These are phyloP conservation scores for Helicocarpus griseus DNA, from an alignment of 2,329 filamentous ascomycete genomes.

Conservation along the genomic window DNA sequence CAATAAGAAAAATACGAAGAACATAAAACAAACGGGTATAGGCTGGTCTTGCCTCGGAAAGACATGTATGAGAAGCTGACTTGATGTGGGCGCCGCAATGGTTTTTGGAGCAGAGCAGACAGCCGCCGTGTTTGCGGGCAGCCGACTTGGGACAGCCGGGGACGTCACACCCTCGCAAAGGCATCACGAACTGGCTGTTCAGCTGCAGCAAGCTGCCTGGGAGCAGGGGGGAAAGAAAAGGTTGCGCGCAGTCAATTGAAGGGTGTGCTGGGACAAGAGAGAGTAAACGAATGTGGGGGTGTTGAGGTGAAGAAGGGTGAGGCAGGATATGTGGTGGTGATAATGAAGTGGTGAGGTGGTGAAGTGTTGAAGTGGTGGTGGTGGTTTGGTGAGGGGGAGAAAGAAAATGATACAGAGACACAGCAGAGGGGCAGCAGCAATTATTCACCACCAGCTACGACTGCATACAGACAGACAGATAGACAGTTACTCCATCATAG, in stretches of 20 bases:
- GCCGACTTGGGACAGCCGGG: conserved; percentile 3
- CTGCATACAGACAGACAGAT: too few species aligned
- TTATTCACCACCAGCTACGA: too few species aligned
- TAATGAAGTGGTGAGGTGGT: too few species aligned
- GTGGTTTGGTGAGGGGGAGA: too few species aligned
- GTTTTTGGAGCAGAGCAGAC: conserved; percentile 2
- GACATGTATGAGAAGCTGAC: conserved; percentile 6
- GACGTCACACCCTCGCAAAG: conserved; percentile 1
- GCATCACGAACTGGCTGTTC: background rate
- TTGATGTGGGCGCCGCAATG: conserved; percentile 2
- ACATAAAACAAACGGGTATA: background rate
- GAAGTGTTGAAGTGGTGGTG: too few species aligned
- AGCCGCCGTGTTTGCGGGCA: conserved; percentile 3
- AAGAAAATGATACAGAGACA: too few species aligned
- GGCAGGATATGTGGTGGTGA: too few species aligned
- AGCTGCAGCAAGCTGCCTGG: background rate
- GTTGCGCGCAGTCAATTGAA: too few species aligned
- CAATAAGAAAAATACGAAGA: background rate
- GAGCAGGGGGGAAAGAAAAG: background rate
- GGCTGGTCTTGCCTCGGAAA: conserved; percentile 1
- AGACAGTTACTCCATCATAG: too few species aligned
- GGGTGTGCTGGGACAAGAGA: too few species aligned
- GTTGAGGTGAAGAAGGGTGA: background rate
- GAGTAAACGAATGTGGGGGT: background rate
- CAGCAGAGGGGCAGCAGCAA: too few species aligned